Conservation (phyloP, 768 basidiomycete genomes). For the Boletellus emodensis region DNA sequence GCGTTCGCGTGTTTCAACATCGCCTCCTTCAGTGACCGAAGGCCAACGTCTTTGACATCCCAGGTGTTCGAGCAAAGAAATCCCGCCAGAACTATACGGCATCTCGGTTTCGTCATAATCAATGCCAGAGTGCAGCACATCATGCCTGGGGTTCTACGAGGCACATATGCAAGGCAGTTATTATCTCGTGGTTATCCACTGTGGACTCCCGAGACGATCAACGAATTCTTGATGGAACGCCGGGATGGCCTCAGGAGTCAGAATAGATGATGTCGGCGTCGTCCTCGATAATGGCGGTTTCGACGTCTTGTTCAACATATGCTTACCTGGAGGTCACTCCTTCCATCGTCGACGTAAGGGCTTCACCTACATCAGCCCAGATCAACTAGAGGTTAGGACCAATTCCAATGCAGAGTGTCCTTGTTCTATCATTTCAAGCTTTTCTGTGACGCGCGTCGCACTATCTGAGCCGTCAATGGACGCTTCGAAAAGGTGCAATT, state of each 20-base stretch:
- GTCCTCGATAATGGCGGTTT: slow-evolving; percentile 28
- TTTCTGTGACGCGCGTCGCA: not conserved
- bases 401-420: not conserved
- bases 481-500: not conserved
- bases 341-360: slow-evolving; percentile 6
- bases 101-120: no score
- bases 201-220: slow-evolving; percentile 27
- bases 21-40: no score
- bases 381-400: slow-evolving; percentile 7
- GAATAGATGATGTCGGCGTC: slow-evolving; percentile 35
- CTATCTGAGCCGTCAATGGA: not conserved
- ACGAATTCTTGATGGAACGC: slow-evolving; percentile 22
- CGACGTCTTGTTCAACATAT: slow-evolving; percentile 34
- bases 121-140: no score
- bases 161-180: no score
- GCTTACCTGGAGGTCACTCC: slow-evolving; percentile 26
- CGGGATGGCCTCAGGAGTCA: slow-evolving; percentile 26
- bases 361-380: slow-evolving; percentile 18
- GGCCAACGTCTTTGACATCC: no score
- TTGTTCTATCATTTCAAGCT: slow-evolving; percentile 1
- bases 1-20: no score
- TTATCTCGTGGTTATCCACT: no score
- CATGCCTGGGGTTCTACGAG: not conserved
- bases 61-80: no score
- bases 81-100: no score